Evolutionary conservation across 108 stramenopile species (phyloP).

Genomic region (Chaetoceros tenuissimus): DNA sequence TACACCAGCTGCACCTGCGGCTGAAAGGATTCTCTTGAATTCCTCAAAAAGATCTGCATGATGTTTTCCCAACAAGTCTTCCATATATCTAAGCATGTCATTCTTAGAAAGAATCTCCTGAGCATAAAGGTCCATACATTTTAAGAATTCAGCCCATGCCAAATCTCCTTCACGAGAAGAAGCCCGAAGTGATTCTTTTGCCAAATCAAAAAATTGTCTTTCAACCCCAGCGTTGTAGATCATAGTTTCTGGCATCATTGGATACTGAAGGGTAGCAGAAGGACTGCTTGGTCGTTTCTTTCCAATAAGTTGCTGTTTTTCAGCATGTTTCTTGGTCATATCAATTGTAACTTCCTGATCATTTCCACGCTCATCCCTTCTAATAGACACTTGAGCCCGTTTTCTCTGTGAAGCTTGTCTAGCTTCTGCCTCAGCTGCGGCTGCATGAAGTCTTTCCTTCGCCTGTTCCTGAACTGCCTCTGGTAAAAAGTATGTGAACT

Average conservation of each 20-base stretch:
- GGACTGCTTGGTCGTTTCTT: conserved; percentile 4
- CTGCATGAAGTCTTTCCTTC: conserved; percentile 75
- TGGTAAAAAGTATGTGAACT: conserved; percentile 92
- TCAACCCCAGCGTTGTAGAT: conserved; percentile 85
- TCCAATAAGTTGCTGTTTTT: not conserved
- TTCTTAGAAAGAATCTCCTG: conserved; percentile 85
- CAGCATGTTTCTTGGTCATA: not conserved
- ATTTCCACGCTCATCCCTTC: not conserved
- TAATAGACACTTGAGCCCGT: conserved; percentile 5
- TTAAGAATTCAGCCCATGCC: conserved; percentile 93
- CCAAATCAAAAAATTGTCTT: conserved; percentile 84
- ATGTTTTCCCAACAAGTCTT: conserved; percentile 83
- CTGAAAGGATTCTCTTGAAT: conserved; percentile 85
- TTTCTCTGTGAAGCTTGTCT: conserved; percentile 39
- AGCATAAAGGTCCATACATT: conserved; percentile 89
- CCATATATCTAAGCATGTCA: conserved; percentile 89
- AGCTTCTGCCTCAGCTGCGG: conserved; percentile 80
- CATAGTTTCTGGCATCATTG: conserved; percentile 43
- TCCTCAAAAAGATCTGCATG: conserved; percentile 88
- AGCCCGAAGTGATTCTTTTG: conserved; percentile 73
- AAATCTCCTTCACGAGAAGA: conserved; percentile 79
- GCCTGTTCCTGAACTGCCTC: conserved; percentile 91
- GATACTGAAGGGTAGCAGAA: conserved; percentile 2
- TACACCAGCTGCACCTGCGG: conserved; percentile 53
- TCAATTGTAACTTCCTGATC: not conserved